A percentile compares a stretch with the other conserved stretches of the same genome.
Conservation (phyloP, 192 early-diverging fungal species). For the Gonapodya prolifera region DNA sequence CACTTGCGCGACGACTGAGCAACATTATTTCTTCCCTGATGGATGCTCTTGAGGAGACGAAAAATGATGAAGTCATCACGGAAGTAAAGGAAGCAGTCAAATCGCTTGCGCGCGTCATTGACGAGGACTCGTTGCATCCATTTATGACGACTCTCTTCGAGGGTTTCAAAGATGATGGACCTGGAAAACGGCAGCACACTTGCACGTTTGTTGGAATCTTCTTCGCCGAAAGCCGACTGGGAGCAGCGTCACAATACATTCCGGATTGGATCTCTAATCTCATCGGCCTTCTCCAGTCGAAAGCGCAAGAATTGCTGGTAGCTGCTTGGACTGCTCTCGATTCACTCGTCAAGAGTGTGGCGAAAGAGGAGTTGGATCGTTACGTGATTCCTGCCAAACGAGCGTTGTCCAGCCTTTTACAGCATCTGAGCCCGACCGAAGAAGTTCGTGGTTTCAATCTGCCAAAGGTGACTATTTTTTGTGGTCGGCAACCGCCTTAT, state of each 20-base stretch:
- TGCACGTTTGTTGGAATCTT: slow-evolving; percentile 53
- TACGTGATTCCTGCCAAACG: slow-evolving; percentile 57
- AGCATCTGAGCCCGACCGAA: slow-evolving; percentile 24
- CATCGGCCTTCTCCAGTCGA: slow-evolving; percentile 55
- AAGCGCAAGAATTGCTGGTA: slow-evolving; percentile 39
- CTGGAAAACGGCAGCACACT: slow-evolving; percentile 31
- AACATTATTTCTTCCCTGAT: slow-evolving; percentile 73
- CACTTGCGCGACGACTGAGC: slow-evolving; percentile 68
- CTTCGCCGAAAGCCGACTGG: slow-evolving; percentile 46
- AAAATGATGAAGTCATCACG: slow-evolving; percentile 39
- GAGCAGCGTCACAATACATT: slow-evolving; percentile 44
- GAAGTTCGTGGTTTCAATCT: slow-evolving; percentile 71
- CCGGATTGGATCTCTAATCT: slow-evolving; percentile 71
- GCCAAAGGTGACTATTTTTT: slow-evolving; percentile 47
- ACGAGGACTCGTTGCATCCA: slow-evolving; percentile 66
- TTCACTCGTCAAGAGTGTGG: slow-evolving; percentile 62
- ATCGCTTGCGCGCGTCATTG: slow-evolving; percentile 58
- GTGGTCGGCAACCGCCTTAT: background rate
- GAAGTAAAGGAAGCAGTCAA: slow-evolving; percentile 64
- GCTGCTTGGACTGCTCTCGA: slow-evolving; percentile 70
- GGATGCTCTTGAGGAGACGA: slow-evolving; percentile 48
- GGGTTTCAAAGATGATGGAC: slow-evolving; percentile 43
- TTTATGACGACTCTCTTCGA: slow-evolving; percentile 72
- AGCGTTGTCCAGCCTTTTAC: slow-evolving; percentile 45
- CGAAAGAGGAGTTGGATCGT: slow-evolving; percentile 79